phyloP scores from a whole-genome alignment of 306 rosid genomes.

The Vicia villosa region DNA sequence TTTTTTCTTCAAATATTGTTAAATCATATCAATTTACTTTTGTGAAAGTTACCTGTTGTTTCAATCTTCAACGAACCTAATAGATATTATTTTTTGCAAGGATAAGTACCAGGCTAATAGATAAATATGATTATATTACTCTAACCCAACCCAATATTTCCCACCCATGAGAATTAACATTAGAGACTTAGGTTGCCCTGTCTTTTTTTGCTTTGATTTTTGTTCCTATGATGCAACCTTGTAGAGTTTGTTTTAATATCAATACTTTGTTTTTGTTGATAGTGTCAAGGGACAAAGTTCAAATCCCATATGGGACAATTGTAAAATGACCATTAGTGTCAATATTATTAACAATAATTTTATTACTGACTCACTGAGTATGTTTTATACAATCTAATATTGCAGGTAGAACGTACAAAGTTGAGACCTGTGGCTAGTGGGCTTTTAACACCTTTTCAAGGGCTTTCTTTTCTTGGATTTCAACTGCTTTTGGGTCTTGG shows the following conservation, averaged over 20 bases:
- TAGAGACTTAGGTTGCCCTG: constrained; percentile 17
- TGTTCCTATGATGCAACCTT: constrained; percentile 7
- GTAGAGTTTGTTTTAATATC: constrained; percentile 1
- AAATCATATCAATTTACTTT: constrained; percentile 21
- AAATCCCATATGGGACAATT: no score
- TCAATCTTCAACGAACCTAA: neutral
- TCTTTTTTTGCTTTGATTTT: neutral
- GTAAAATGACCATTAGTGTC: no score
- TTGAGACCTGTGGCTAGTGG: constrained; percentile 91
- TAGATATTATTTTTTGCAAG: neutral
- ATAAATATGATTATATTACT: constrained; percentile 1
- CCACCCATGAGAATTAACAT: neutral
- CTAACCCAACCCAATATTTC: neutral
- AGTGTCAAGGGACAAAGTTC: no score
- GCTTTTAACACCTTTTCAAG: constrained; percentile 81
- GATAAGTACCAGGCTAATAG: neutral
- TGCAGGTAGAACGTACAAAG: constrained; percentile 94
- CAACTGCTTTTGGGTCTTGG: constrained; percentile 90
- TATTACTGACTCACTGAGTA: no score
- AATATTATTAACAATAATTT: no score
- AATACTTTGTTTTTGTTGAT: constrained; percentile 18
- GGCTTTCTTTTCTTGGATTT: constrained; percentile 83
- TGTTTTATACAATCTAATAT: constrained; percentile 14
- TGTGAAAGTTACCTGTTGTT: neutral
- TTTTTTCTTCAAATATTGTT: constrained; percentile 1